These are phyloP conservation scores for Nemania sp. DNA, from an alignment of 2,329 filamentous ascomycete genomes.

Conservation along the genomic window DNA sequence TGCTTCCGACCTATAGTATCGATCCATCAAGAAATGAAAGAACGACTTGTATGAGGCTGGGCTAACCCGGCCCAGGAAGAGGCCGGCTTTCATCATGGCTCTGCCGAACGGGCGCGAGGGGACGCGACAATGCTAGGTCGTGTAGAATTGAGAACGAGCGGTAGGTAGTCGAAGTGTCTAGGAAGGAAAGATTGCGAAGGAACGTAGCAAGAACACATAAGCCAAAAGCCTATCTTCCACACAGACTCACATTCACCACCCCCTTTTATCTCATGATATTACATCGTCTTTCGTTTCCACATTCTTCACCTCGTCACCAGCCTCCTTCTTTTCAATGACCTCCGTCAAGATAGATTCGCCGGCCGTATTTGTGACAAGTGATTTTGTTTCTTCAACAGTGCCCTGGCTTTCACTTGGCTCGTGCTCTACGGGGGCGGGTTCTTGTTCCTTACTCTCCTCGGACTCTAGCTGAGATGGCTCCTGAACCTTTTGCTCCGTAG, in stretches of 20 bases:
- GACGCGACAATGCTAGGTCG: neutral
- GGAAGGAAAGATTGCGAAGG: neutral
- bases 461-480: neutral
- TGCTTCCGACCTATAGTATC: neutral
- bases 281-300: constrained; percentile 37
- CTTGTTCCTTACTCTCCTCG: constrained; percentile 5
- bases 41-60: neutral
- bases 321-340: constrained; percentile 36
- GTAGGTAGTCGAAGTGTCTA: neutral
- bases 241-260: neutral
- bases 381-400: constrained; percentile 35
- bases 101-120: too few relatives aligned
- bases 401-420: constrained; percentile 20
- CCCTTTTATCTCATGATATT: constrained; percentile 24
- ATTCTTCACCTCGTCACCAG: constrained; percentile 35
- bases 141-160: neutral
- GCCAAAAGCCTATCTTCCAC: neutral
- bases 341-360: constrained; percentile 40
- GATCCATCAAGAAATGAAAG: neutral
- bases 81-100: neutral
- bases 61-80: neutral
- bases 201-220: neutral
- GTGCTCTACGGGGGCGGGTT: constrained; percentile 16
- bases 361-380: constrained; percentile 38
- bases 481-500: constrained; percentile 8